A percentile compares a stretch with the other conserved stretches of the same genome.
Evolutionary conservation across 148 eudicot genomes (phyloP).

Genomic region (Rhododendron kiyosumense): DNA sequence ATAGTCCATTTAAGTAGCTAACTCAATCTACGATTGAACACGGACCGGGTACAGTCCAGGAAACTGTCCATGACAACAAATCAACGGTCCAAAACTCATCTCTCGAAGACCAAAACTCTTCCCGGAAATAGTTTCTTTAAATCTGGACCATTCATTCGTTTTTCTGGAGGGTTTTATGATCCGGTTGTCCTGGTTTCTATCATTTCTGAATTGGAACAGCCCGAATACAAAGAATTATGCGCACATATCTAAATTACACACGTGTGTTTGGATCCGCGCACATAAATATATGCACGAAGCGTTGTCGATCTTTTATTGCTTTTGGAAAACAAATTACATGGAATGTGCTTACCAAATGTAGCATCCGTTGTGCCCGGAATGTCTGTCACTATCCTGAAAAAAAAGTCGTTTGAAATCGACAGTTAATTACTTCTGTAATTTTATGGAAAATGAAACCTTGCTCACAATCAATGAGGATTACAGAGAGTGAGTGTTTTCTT

Average conservation of each 20-base stretch:
- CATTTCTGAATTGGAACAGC: no score
- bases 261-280: background rate
- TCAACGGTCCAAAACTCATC: no score
- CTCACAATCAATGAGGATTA: background rate
- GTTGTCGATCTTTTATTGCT: background rate
- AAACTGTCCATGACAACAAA: no score
- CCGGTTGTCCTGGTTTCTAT: no score
- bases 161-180: no score
- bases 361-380: slow-evolving; percentile 93
- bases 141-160: no score
- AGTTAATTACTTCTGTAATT: background rate
- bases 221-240: background rate
- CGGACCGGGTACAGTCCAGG: no score
- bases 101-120: no score
- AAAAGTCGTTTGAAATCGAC: background rate
- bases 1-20: background rate
- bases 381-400: slow-evolving; percentile 83
- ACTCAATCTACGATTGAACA: no score
- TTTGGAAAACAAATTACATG: background rate
- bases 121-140: no score
- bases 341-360: slow-evolving; percentile 56
- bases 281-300: background rate
- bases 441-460: background rate
- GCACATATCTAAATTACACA: no score
- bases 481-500: background rate